phyloP scores from a whole-genome alignment of 495 filamentous ascomycete genomes.

The Entonaema liquescens region DNA sequence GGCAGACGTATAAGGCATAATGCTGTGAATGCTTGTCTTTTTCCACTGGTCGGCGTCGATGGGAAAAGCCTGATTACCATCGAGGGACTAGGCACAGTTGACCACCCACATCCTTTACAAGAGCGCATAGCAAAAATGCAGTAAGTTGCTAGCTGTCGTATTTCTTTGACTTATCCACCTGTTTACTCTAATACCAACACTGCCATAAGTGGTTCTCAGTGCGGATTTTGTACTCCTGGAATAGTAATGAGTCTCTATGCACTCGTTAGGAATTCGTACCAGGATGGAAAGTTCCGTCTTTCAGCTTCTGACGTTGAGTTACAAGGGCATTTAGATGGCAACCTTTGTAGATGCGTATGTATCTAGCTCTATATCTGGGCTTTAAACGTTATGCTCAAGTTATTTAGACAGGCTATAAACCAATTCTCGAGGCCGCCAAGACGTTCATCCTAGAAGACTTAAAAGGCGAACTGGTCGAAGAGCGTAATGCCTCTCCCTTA shows the following conservation, averaged over 20 bases:
- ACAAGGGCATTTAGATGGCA: slow-evolving; percentile 83
- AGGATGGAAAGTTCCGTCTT: slow-evolving; percentile 51
- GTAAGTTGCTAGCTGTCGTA: slow-evolving; percentile 18
- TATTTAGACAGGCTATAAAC: slow-evolving; percentile 75
- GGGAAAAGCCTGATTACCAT: slow-evolving; percentile 94
- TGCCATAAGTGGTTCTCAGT: slow-evolving; percentile 60
- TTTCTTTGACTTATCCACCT: not conserved
- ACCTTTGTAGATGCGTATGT: slow-evolving; percentile 75
- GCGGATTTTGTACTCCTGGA: slow-evolving; percentile 82
- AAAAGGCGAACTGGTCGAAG: slow-evolving; percentile 52
- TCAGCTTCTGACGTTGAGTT: slow-evolving; percentile 64
- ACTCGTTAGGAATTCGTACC: slow-evolving; percentile 70
- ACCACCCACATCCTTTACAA: slow-evolving; percentile 80
- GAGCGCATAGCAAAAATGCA: slow-evolving; percentile 75
- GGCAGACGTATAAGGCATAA: slow-evolving; percentile 80
- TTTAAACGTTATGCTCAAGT: not conserved
- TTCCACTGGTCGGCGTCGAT: slow-evolving; percentile 82
- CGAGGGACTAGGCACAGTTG: slow-evolving; percentile 81
- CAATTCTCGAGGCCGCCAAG: slow-evolving; percentile 83
- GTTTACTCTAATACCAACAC: not conserved
- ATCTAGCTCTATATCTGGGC: not conserved
- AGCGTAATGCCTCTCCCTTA: slow-evolving; percentile 60
- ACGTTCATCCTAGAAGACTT: slow-evolving; percentile 62
- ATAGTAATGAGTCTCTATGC: slow-evolving; percentile 92
- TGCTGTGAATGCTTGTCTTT: slow-evolving; percentile 84